Evolutionary conservation across 352 stramenopile genomes (phyloP).

Genomic region (Phytopythium chamaehyphon): DNA sequence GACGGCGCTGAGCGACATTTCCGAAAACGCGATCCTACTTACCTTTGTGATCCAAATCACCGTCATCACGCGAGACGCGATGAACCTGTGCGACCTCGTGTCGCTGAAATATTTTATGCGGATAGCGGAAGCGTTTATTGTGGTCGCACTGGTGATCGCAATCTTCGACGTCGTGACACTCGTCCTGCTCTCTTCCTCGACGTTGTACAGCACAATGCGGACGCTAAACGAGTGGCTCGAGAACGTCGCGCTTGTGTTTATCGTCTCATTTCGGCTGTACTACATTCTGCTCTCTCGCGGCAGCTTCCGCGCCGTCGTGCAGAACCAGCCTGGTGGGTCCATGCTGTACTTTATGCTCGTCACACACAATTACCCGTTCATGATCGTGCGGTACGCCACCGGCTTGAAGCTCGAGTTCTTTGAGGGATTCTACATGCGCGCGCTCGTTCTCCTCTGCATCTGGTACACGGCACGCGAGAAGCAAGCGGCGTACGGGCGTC

Average conservation of each 20-base stretch:
- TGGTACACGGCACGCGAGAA: constrained; percentile 17
- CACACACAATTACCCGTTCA: constrained; percentile 26
- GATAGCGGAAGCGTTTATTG: constrained; percentile 12
- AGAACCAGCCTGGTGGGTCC: constrained; percentile 17
- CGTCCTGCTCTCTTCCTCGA: neutral
- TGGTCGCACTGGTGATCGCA: neutral
- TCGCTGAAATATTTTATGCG: constrained; percentile 18
- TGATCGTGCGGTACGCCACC: constrained; percentile 3
- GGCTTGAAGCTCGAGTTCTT: constrained; percentile 1
- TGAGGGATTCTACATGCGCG: constrained; percentile 13
- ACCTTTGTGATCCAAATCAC: constrained; percentile 24
- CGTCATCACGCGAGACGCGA: constrained; percentile 26
- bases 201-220: neutral
- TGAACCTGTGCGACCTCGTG: constrained; percentile 19
- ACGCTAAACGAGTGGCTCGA: constrained; percentile 8
- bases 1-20: constrained; percentile 14
- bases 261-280: constrained; percentile 26
- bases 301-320: constrained; percentile 8
- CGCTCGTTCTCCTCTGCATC: constrained; percentile 14
- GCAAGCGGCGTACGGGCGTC: constrained; percentile 1
- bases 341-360: constrained; percentile 21
- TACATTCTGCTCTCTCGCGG: constrained; percentile 19
- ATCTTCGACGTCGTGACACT: constrained; percentile 6
- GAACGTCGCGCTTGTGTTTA: constrained; percentile 18
- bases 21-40: constrained; percentile 12